Percentiles rank a stretch among this genome's conserved stretches.
Evolutionary conservation across 192 early-diverging fungal species (phyloP).

Genomic region (Radiomyces spectabilis): DNA sequence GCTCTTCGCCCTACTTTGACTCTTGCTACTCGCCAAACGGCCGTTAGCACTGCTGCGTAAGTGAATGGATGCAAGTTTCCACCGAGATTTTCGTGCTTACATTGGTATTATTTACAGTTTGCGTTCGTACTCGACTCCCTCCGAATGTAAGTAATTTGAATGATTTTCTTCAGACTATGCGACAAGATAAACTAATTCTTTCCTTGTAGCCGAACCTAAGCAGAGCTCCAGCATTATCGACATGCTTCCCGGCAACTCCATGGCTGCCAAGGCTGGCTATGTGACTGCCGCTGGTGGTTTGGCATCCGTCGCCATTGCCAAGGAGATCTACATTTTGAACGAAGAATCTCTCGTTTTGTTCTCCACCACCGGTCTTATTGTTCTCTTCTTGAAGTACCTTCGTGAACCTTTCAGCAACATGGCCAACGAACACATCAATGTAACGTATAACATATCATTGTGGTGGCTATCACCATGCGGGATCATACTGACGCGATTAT

Average conservation of each 20-base stretch:
- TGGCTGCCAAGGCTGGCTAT: constrained; percentile 86
- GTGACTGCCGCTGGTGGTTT: constrained; percentile 77
- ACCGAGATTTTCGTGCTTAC: background rate
- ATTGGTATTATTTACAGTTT: background rate
- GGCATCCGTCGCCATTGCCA: constrained; percentile 87
- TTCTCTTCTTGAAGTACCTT: constrained; percentile 66
- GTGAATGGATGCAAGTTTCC: background rate
- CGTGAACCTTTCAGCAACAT: constrained; percentile 81
- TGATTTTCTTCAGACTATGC: no score
- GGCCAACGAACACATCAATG: constrained; percentile 47
- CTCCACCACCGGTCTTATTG: constrained; percentile 72
- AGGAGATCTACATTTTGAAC: constrained; percentile 97
- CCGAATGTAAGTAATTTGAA: background rate
- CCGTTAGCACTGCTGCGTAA: constrained; percentile 9
- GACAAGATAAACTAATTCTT: constrained; percentile 3
- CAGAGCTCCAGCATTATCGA: constrained; percentile 86
- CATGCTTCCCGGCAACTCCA: constrained; percentile 82
- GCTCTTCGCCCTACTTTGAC: constrained; percentile 12
- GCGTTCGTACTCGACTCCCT: background rate
- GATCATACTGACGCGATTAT: no score
- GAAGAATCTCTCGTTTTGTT: constrained; percentile 84
- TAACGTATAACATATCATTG: constrained; percentile 4
- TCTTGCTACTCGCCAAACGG: constrained; percentile 6
- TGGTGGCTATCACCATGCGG: no score
- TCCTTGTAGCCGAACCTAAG: constrained; percentile 56